These are phyloP conservation scores for Flammula alnicola DNA, from an alignment of 1,284 basidiomycete genomes.

Conservation along the genomic window DNA sequence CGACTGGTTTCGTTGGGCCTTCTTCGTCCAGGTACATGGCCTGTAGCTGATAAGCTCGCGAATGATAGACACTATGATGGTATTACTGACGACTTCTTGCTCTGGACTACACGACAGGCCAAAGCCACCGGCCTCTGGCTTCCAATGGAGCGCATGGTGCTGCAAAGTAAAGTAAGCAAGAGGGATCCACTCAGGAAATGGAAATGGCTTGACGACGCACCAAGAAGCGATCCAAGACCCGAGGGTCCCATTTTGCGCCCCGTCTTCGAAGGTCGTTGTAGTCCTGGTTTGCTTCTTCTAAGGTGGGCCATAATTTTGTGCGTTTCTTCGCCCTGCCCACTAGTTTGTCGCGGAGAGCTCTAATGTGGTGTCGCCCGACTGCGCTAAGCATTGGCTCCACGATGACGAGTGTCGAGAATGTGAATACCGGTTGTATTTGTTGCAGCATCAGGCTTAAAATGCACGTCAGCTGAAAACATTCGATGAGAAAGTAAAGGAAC, in stretches of 20 bases:
- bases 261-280: constrained; percentile 34
- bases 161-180: constrained; percentile 21
- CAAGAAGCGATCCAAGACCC: constrained; percentile 51
- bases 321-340: constrained; percentile 50
- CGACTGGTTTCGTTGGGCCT: constrained; percentile 53
- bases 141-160: constrained; percentile 49
- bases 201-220: constrained; percentile 37
- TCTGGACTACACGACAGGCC: constrained; percentile 57
- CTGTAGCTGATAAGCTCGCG: too few relatives aligned
- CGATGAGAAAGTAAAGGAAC: constrained; percentile 24
- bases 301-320: constrained; percentile 51
- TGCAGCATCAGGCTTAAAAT: constrained; percentile 54
- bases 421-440: constrained; percentile 43
- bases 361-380: constrained; percentile 44
- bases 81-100: too few relatives aligned
- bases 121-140: constrained; percentile 41
- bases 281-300: constrained; percentile 40
- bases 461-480: constrained; percentile 2
- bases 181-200: not conserved
- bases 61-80: too few relatives aligned
- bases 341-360: constrained; percentile 42
- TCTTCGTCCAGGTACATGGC: constrained; percentile 55
- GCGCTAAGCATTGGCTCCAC: constrained; percentile 62
- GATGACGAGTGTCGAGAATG: constrained; percentile 52
- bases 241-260: constrained; percentile 50